Evolutionary conservation across 1,139 yeast genomes (phyloP), one percentile per base, ranked within the genome.

Genomic region (Zygoascus hellenicus): DNA sequence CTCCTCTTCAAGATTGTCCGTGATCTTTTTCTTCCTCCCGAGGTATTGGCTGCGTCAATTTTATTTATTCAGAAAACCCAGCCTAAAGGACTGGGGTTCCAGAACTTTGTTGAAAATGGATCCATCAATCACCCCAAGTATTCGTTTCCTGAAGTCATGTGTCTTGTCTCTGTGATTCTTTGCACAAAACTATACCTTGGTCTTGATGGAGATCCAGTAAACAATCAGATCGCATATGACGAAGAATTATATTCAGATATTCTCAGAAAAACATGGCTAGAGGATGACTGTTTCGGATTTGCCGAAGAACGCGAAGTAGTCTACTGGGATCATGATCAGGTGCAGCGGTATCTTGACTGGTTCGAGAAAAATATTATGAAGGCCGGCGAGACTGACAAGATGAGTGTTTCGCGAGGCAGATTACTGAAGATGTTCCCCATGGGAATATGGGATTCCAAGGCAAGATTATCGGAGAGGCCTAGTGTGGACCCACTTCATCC

Each of bases 11-110:
- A 60, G 50, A 46, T 57, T 38, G 54, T 61, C 38, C 60, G 56
- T 13, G 64, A 62, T 47, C 48, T 68, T 33, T 50, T 65, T 37
- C 52, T 67, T 17, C 70, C 72, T 5, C 68, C 69, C 2, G 64
- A 62, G 38, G 54, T 68, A 2, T 64, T 59, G 51, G 62, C 57
- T 1, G 62, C 55, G 1, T 43, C 48, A 26, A 35, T 38, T 15
- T 10, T 35, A 15, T 15, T 55, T 16, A 26, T 47, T 10, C 50
- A 40, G 9, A 46, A 31, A 13, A 11, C 9, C 6, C 26, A 34
- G 28, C n/a, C 26, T 5, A 22, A 14, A 9, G 40, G 29, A 15
- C 29, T 41, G 16, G 31, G 47, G 13, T 22, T 22, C 7, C 26
- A 22, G 7, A 7, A 22, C 6, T 4, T 7, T 22, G 7, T 7